Evolutionary conservation across 2,329 filamentous ascomycete genomes (phyloP).

Genomic region (Monilinia vaccinii-corymbosi): DNA sequence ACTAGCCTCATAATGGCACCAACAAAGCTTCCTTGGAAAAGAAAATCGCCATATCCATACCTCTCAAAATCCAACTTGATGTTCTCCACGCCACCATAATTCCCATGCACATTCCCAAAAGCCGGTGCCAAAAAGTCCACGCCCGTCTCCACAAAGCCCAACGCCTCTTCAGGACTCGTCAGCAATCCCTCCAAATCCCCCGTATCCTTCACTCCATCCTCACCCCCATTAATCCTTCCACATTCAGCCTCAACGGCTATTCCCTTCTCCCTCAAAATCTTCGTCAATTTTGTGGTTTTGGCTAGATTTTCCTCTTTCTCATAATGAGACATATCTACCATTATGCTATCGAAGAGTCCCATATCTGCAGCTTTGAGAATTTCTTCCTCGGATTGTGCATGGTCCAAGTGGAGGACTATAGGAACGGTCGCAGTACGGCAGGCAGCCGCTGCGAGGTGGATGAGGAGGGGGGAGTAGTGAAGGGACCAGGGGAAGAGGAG

Average conservation of each 20-base stretch:
- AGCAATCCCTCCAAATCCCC: conserved; percentile 51
- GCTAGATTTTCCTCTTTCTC: conserved; percentile 64
- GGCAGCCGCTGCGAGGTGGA: conserved; percentile 47
- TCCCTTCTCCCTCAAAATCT: conserved; percentile 42
- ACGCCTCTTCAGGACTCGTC: conserved; percentile 53
- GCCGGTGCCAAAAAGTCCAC: conserved; percentile 59
- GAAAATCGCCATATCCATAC: conserved; percentile 13
- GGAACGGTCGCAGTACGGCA: conserved; percentile 48
- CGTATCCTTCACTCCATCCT: conserved; percentile 66
- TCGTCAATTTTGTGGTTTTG: conserved; percentile 48
- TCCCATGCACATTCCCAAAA: conserved; percentile 60
- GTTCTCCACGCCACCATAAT: conserved; percentile 39
- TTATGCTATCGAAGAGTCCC: conserved; percentile 59
- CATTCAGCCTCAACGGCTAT: conserved; percentile 62
- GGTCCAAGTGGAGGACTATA: conserved; percentile 56
- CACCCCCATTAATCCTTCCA: conserved; percentile 61
- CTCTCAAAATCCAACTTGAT: conserved; percentile 32
- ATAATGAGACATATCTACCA: conserved; percentile 71
- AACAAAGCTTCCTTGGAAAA: not conserved
- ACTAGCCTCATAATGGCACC: not conserved
- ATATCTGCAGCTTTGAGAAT: conserved; percentile 48
- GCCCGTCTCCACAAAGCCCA: conserved; percentile 53
- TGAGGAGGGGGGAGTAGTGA: conserved; percentile 45
- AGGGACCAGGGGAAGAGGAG: conserved; percentile 66
- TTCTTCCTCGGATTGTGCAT: conserved; percentile 47